Conservation (phyloP, 2,329 filamentous ascomycete species). For the Bimuria novae-zelandiae region DNA sequence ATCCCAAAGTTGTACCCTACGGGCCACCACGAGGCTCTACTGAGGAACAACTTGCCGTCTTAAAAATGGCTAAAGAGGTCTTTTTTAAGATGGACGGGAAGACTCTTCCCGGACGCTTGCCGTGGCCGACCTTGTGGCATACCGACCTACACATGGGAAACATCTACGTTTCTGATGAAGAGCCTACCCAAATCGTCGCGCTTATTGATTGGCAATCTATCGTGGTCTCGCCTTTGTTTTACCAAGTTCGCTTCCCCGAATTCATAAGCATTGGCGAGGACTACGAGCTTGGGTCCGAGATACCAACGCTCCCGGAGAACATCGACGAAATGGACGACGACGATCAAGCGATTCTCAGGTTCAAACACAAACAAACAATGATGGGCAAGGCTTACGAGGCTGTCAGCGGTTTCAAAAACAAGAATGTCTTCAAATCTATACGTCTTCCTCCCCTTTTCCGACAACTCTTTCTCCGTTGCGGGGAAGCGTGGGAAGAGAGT, state of each 20-base stretch:
- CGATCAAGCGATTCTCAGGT: slow-evolving; percentile 10
- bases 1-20: slow-evolving; percentile 4
- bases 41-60: slow-evolving; percentile 5
- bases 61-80: slow-evolving; percentile 13
- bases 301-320: slow-evolving; percentile 14
- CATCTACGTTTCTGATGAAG: slow-evolving; percentile 33
- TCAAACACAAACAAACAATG: slow-evolving; percentile 15
- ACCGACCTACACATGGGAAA: slow-evolving; percentile 49
- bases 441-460: slow-evolving; percentile 34
- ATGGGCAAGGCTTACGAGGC: slow-evolving; percentile 39
- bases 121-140: slow-evolving; percentile 30
- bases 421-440: slow-evolving; percentile 27
- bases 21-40: slow-evolving; percentile 8
- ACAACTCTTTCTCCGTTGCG: slow-evolving; percentile 40
- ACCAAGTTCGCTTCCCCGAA: slow-evolving; percentile 25
- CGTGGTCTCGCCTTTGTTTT: slow-evolving; percentile 26
- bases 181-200: slow-evolving; percentile 23
- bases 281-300: slow-evolving; percentile 9
- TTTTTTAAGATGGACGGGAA: not conserved
- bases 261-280: slow-evolving; percentile 22
- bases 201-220: slow-evolving; percentile 34
- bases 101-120: slow-evolving; percentile 1
- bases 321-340: slow-evolving; percentile 15
- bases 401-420: slow-evolving; percentile 25
- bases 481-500: slow-evolving; percentile 34